Percentiles rank a stretch among this genome's conserved stretches.
Conservation (phyloP, 2,329 filamentous ascomycete species). For the Chaetomiaceae sp. region DNA sequence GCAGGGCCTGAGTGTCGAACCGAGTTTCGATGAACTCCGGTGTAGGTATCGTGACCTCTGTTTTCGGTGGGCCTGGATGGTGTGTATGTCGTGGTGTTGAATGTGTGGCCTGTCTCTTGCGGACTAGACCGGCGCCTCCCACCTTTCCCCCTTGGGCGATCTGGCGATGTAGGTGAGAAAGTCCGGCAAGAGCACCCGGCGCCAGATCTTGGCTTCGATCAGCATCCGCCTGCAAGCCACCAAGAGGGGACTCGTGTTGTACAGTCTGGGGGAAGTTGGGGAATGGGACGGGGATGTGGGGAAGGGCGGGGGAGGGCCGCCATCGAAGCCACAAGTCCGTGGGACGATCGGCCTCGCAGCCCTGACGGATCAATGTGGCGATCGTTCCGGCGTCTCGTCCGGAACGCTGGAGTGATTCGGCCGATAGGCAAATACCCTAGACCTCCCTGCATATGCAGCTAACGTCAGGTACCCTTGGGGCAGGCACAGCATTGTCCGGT, state of each 20-base stretch:
- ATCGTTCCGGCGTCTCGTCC: constrained; percentile 17
- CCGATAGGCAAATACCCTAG: constrained; percentile 14
- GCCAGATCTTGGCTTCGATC: constrained; percentile 13
- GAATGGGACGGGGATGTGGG: constrained; percentile 1
- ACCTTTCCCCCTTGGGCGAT: not conserved
- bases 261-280: constrained; percentile 6
- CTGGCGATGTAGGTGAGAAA: constrained; percentile 1
- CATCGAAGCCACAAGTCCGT: constrained; percentile 9
- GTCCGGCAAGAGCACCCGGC: constrained; percentile 11
- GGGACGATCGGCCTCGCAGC: constrained; percentile 11
- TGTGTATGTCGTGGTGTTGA: not conserved
- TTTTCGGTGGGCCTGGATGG: not conserved
- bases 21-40: not conserved
- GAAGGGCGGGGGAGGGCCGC: not conserved
- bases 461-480: not conserved
- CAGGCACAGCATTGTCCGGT: not conserved
- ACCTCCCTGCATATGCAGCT: constrained; percentile 16
- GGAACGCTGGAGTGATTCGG: constrained; percentile 16
- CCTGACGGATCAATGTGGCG: constrained; percentile 18
- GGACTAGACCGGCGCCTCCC: not conserved
- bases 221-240: constrained; percentile 13
- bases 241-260: constrained; percentile 7
- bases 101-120: not conserved
- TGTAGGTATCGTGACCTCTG: constrained; percentile 11
- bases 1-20: constrained; percentile 4